Evolutionary conservation across 805 yeast species (phyloP), one percentile per base, ranked within the genome.

Genomic region (Saccharomycopsis sp.): DNA sequence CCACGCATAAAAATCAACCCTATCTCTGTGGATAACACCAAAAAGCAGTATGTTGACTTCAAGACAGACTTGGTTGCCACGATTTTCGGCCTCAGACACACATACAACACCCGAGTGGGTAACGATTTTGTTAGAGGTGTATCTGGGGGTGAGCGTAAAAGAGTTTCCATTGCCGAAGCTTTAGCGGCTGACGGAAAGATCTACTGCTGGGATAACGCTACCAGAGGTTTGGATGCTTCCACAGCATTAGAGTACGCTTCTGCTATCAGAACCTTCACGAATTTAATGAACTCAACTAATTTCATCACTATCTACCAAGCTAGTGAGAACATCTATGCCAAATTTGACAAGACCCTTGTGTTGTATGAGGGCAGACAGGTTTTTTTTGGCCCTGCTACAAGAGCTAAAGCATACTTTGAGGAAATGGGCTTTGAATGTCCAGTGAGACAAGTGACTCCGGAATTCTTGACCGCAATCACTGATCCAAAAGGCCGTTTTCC

Each of bases 131-230:
- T 85, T 34, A 78, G 89, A 68, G 88, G 90, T 73, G 88, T 85
- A 47, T 84, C 92, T 54, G 92, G 95, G 66, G 94, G 95, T 76
- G 94, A 88, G 72, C 75, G 95, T 63, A 87, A 87, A 71, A 81
- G 95, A 74, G 92, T 88, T 2, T 85, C 92, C 9, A 83, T 88
- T 65, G 89, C 91, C 9, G 96, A 88, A 71, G 87, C 87, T 1
- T 73, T 85, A 51, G 79, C 86, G 52, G 76, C 84, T 53, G 81
- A 84, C 29, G 85, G 89, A 34, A 73, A 80, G 53, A 74, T 85
- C 54, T 84, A 79, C 62, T 82, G 87, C 70, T 85, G 88, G 82
- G 91, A 88, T 74, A 89, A 89, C 66, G 86, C 92, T 3, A 89
- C 96, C 3, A 81, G 94, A 74, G 96, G 96, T 65, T 76, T 89